Conservation (phyloP, 306 rosid species). For the Albizia julibrissin region DNA sequence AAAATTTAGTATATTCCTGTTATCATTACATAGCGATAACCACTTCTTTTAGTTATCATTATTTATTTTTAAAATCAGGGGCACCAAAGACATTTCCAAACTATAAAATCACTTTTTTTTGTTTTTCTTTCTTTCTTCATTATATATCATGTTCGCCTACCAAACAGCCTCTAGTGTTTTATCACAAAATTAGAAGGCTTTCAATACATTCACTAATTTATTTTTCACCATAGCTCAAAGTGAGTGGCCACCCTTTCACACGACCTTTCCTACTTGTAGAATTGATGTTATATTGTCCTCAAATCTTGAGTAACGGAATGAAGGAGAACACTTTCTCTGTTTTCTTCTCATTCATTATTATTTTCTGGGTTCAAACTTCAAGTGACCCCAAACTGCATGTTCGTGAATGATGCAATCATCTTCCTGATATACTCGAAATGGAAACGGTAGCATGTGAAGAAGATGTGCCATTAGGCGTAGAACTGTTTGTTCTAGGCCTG, state of each 20-base stretch:
- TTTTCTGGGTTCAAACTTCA: not conserved
- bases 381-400: not conserved
- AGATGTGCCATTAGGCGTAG: not conserved
- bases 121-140: not conserved
- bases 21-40: not conserved
- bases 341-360: not conserved
- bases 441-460: not conserved
- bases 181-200: not conserved
- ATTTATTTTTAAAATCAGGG: not conserved
- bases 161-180: not conserved
- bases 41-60: not conserved
- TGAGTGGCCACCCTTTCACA: not conserved
- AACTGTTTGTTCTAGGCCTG: not conserved
- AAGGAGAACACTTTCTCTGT: not conserved
- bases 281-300: not conserved
- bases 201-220: not conserved
- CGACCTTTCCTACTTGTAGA: not conserved
- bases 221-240: not conserved
- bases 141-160: not conserved
- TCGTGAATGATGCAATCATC: not conserved
- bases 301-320: not conserved
- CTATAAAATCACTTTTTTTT: not conserved
- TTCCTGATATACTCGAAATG: not conserved
- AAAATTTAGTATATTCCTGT: not conserved
- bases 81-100: not conserved